These are phyloP conservation scores for Mycena filopes DNA, from an alignment of 768 basidiomycete species.

Conservation along the genomic window DNA sequence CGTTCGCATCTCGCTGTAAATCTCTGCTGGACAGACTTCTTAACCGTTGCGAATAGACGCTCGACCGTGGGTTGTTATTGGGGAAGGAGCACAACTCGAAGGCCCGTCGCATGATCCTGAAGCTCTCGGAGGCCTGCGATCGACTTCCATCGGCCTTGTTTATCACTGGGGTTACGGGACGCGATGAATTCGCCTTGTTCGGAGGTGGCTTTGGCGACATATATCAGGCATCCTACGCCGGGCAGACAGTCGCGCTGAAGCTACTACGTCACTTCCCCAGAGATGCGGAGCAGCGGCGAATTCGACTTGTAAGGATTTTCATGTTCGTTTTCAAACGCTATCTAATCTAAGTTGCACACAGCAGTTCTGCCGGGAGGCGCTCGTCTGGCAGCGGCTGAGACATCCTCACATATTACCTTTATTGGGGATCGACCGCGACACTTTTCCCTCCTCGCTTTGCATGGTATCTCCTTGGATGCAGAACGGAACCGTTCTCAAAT, in stretches of 20 bases:
- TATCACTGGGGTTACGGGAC: conserved; percentile 26
- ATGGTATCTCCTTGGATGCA: conserved; percentile 46
- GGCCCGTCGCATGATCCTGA: conserved; percentile 28
- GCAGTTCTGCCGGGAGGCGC: conserved; percentile 44
- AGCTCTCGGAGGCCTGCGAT: conserved; percentile 29
- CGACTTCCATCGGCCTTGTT: conserved; percentile 32
- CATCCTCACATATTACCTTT: conserved; percentile 44
- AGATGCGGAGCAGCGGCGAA: conserved; percentile 2
- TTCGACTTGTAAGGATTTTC: conserved; percentile 5
- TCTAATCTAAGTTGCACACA: not conserved
- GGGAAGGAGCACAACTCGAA: conserved; percentile 1
- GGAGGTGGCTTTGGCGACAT: conserved; percentile 38
- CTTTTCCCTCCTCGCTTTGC: conserved; percentile 39
- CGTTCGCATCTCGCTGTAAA: not conserved
- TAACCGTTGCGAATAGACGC: not conserved
- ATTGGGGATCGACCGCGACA: conserved; percentile 41
- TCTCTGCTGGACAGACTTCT: not conserved
- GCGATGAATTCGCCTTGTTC: conserved; percentile 16
- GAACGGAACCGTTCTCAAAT: conserved; percentile 38
- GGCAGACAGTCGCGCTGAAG: conserved; percentile 17
- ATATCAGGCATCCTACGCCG: conserved; percentile 26
- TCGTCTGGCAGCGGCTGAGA: conserved; percentile 43
- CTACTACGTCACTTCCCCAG: conserved; percentile 4
- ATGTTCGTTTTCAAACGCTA: not conserved
- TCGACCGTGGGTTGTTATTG: conserved; percentile 4